phyloP scores from a whole-genome alignment of 2,329 filamentous ascomycete genomes.

The Verticillium zaregamsianum region DNA sequence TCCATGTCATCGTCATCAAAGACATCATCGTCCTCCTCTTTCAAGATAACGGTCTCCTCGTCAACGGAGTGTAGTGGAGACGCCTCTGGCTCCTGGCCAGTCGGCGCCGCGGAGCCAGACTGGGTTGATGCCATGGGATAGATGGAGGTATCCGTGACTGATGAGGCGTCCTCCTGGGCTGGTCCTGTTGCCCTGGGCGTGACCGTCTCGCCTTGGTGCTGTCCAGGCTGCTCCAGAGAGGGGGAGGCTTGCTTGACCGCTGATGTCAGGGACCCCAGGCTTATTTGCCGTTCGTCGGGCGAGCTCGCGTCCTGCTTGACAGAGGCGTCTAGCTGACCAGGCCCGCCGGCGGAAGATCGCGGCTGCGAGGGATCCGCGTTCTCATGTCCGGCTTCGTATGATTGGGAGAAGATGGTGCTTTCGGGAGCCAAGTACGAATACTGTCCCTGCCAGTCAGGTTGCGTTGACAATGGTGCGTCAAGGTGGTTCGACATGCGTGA shows the following conservation, averaged over 20 bases:
- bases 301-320: constrained; percentile 50
- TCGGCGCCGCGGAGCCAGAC: constrained; percentile 21
- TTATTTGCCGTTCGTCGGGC: constrained; percentile 28
- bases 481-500: constrained; percentile 56
- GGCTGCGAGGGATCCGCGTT: constrained; percentile 29
- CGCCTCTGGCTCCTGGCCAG: constrained; percentile 28
- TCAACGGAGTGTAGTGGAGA: constrained; percentile 27
- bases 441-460: constrained; percentile 54
- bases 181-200: constrained; percentile 31
- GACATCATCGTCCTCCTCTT: constrained; percentile 48
- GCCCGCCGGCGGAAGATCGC: constrained; percentile 29
- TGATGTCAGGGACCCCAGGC: constrained; percentile 35
- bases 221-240: constrained; percentile 28
- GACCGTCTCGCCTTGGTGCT: constrained; percentile 16
- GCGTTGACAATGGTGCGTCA: constrained; percentile 46
- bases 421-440: constrained; percentile 47
- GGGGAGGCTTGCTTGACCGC: constrained; percentile 35
- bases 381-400: constrained; percentile 38
- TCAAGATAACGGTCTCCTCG: constrained; percentile 25
- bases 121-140: neutral
- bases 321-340: constrained; percentile 57
- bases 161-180: constrained; percentile 27
- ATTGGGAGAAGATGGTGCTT: constrained; percentile 38
- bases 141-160: neutral
- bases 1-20: constrained; percentile 57